Conservation (phyloP, 345 rosid genomes). For the Salix dunnii region DNA sequence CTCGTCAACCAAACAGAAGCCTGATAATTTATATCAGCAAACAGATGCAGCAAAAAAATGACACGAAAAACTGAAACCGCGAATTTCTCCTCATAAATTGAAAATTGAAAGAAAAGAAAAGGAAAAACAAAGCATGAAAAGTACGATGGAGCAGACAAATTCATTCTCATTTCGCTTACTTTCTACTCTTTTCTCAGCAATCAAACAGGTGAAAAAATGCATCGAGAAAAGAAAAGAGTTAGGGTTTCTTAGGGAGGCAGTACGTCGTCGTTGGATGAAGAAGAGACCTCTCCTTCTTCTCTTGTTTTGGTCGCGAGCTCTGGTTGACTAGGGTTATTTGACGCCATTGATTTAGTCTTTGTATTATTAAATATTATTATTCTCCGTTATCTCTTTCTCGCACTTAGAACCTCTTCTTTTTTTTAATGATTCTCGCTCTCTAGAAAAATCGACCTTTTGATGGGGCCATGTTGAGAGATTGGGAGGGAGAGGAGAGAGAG, state of each 20-base stretch:
- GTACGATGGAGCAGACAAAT: not conserved
- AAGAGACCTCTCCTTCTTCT: conserved; percentile 90
- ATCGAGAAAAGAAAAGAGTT: not conserved
- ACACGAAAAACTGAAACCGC: not conserved
- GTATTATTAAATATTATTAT: not conserved
- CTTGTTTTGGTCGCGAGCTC: conserved; percentile 15
- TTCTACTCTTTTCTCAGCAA: conserved; percentile 14
- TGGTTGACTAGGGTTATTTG: not conserved
- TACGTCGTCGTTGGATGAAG: conserved; percentile 48
- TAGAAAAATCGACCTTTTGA: not conserved
- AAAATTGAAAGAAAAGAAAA: no score
- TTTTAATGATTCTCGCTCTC: not conserved
- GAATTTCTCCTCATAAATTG: not conserved
- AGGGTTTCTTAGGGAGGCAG: not conserved
- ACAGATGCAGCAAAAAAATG: not conserved
- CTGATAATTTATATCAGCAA: not conserved
- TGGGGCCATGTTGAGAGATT: not conserved
- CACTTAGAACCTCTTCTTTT: not conserved
- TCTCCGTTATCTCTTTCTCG: not conserved
- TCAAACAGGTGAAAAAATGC: conserved; percentile 7
- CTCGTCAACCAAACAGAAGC: not conserved
- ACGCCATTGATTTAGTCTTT: not conserved
- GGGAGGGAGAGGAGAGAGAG: not conserved
- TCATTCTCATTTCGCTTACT: not conserved
- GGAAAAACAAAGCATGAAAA: not conserved